Conservation (phyloP, 495 filamentous ascomycete species). For the Talaromyces stipitatus region DNA sequence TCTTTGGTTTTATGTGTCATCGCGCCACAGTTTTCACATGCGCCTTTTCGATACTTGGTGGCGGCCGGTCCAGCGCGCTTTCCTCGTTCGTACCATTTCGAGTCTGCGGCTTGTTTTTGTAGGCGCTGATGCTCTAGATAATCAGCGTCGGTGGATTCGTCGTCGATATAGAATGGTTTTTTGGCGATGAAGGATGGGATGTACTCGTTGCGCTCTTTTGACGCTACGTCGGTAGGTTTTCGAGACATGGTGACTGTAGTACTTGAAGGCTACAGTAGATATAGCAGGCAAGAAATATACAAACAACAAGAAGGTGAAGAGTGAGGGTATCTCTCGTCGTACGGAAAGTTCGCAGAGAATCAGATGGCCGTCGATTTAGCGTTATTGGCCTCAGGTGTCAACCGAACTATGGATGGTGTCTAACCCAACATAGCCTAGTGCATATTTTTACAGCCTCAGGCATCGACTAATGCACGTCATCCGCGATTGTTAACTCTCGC, state of each 20-base stretch:
- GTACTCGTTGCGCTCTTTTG: conserved; percentile 91
- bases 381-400: not conserved
- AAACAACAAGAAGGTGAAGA: not conserved
- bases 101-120: conserved; percentile 55
- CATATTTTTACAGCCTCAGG: not conserved
- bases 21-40: conserved; percentile 96
- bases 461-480: conserved; percentile 10
- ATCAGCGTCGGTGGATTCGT: conserved; percentile 68
- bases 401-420: not conserved
- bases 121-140: conserved; percentile 97
- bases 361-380: not conserved
- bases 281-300: not conserved
- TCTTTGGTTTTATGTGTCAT: conserved; percentile 95
- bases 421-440: not conserved
- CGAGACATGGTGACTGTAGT: conserved; percentile 28
- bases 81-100: conserved; percentile 87
- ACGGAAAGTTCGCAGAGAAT: no score
- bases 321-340: not conserved
- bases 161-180: conserved; percentile 91
- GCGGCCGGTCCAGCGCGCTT: conserved; percentile 72
- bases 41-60: conserved; percentile 95
- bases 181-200: conserved; percentile 97
- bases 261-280: not conserved
- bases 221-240: conserved; percentile 42
- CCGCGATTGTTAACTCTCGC: not conserved